Evolutionary conservation across 305 asterid species (phyloP), one percentile per base, ranked within the genome.

Genomic region (Solanum hybrid): DNA sequence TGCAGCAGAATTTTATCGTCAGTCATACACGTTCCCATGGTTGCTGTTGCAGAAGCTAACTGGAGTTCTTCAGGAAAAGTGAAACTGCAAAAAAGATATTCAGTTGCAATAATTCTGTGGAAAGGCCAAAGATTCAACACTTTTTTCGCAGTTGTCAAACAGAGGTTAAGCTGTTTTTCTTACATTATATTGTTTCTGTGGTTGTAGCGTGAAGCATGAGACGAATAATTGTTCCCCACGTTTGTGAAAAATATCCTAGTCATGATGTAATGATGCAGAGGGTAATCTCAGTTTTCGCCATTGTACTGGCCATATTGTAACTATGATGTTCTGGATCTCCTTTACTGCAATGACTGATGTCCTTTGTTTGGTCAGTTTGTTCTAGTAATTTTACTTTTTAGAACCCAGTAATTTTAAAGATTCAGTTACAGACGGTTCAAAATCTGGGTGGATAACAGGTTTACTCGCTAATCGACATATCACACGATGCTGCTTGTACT

Each of bases 21-120:
- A 89, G 29, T 89, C 69, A 51, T 88, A 85, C 87, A 85, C 89
- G 29, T 77, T 87, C 42, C 60, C 46, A 71, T 56, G 89, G 89
- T 77, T 75, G 76, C 77, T 24, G 22, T 38, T 31, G 87, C 87
- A 31, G 87, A 56, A 56, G 22, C 75, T 20, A 82, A 31, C 76
- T 85, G 42, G 31, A 20, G 46, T 85, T 56, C n/a, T 56, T 34
- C 87, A 20, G 87, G 46, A 56, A 69, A 87, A 88, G 90, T 88
- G 88, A 82, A 91, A 91, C 91, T 91, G 86, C 60, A 75, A 86
- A 91, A 89, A 79, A 85, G 90, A 89, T 75, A 31, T 89, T 91
- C 93, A 92, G 93, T 92, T 90, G 89, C 91, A 89, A 88, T 93
- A 91, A 89, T 90, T 89, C 71, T 92, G 94, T 91, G 91, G 95